phyloP scores from a whole-genome alignment of 2,329 filamentous ascomycete genomes.

The Hymenoscyphus infarciens region DNA sequence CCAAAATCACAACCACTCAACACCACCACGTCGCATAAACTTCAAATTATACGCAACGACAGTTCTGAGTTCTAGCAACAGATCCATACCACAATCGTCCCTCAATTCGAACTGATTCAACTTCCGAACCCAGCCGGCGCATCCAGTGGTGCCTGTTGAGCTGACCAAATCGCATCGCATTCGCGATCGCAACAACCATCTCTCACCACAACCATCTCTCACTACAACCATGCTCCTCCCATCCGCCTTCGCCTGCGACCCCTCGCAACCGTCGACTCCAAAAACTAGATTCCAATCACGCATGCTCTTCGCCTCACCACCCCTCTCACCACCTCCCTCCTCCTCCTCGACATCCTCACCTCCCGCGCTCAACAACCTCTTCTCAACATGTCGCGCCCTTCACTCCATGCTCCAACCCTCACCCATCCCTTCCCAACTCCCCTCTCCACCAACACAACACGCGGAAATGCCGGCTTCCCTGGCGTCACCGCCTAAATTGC shows the following conservation, averaged over 20 bases:
- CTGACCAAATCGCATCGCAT: conserved; percentile 6
- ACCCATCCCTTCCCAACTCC: conserved; percentile 42
- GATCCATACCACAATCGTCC: neutral
- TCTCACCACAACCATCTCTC: conserved; percentile 4
- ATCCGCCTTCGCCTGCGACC: conserved; percentile 55
- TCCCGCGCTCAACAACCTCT: conserved; percentile 51
- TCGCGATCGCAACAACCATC: conserved; percentile 18
- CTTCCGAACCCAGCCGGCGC: conserved; percentile 26
- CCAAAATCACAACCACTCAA: conserved; percentile 11
- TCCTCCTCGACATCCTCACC: conserved; percentile 44
- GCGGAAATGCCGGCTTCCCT: conserved; percentile 23
- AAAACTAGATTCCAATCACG: conserved; percentile 37
- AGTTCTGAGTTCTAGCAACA: conserved; percentile 7
- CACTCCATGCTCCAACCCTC: conserved; percentile 54
- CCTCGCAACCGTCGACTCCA: conserved; percentile 40
- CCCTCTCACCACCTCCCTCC: conserved; percentile 47
- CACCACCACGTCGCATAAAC: conserved; percentile 19
- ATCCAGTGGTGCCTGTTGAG: conserved; percentile 13
- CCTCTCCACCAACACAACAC: conserved; percentile 50
- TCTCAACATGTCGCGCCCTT: conserved; percentile 57
- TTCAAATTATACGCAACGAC: conserved; percentile 12
- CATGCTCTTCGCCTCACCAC: conserved; percentile 55
- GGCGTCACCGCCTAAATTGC: conserved; percentile 46
- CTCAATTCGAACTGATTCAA: conserved; percentile 4
- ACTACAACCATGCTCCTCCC: conserved; percentile 52